phyloP scores from a whole-genome alignment of 768 basidiomycete species.

The Coprinopsis strossmayeri region DNA sequence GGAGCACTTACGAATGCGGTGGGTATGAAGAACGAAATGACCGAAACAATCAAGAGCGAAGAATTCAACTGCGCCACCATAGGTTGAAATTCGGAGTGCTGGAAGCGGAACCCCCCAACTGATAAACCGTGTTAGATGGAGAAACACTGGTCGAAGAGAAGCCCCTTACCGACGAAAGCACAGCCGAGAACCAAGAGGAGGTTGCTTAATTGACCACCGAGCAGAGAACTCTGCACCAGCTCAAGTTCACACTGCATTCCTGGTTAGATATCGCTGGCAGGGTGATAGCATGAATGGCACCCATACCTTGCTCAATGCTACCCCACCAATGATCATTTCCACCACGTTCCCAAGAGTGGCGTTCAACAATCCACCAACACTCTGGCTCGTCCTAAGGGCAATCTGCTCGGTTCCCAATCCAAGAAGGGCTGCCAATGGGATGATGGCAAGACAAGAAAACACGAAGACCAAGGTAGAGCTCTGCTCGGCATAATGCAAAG shows the following conservation, averaged over 20 bases:
- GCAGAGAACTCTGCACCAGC: slow-evolving; percentile 44
- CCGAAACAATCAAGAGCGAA: slow-evolving; percentile 58
- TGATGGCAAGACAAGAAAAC: slow-evolving; percentile 40
- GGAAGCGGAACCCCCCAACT: slow-evolving; percentile 44
- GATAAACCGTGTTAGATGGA: no score
- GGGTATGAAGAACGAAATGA: slow-evolving; percentile 28
- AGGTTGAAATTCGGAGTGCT: slow-evolving; percentile 43
- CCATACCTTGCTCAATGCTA: slow-evolving; percentile 29
- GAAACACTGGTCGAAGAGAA: no score
- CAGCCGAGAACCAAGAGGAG: slow-evolving; percentile 83
- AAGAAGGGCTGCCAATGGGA: slow-evolving; percentile 45
- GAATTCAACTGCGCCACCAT: slow-evolving; percentile 59
- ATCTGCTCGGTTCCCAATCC: slow-evolving; percentile 50
- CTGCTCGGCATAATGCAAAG: slow-evolving; percentile 37
- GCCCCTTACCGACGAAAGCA: slow-evolving; percentile 73
- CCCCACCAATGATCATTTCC: slow-evolving; percentile 46
- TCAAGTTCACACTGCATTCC: slow-evolving; percentile 40
- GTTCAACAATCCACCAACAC: slow-evolving; percentile 47
- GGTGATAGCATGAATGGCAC: not conserved
- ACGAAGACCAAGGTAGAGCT: slow-evolving; percentile 41
- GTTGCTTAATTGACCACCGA: slow-evolving; percentile 53
- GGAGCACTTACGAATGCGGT: slow-evolving; percentile 18
- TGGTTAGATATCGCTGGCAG: slow-evolving; percentile 9
- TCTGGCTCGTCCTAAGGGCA: slow-evolving; percentile 39
- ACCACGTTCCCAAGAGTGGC: slow-evolving; percentile 48